phyloP scores from a whole-genome alignment of 352 stramenopile species.

The Globisporangium viniferum region DNA sequence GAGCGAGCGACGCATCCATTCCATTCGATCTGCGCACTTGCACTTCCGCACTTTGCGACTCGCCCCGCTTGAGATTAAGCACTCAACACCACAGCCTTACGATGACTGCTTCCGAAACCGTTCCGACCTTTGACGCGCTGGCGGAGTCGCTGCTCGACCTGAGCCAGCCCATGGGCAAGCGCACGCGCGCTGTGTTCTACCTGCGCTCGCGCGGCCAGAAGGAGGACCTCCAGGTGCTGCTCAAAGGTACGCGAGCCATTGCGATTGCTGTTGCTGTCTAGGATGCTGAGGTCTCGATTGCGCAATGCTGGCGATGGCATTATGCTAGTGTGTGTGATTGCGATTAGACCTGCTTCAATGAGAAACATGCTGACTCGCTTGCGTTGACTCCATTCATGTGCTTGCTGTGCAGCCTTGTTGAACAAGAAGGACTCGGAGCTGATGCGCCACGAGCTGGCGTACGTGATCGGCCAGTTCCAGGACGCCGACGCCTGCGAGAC shows the following conservation, averaged over 20 bases:
- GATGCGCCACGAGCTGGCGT: constrained; percentile 97
- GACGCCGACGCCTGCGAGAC: constrained; percentile 77
- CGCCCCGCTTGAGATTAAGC: neutral
- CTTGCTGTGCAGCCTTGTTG: constrained; percentile 42
- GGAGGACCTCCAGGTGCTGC: constrained; percentile 74
- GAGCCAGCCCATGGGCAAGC: constrained; percentile 82
- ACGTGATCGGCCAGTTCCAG: constrained; percentile 98
- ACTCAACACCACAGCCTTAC: neutral
- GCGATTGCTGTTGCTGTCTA: neutral
- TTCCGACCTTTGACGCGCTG: constrained; percentile 63
- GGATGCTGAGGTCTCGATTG: neutral
- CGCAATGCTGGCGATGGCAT: neutral
- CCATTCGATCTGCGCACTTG: neutral
- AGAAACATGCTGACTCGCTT: neutral
- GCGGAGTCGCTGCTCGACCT: constrained; percentile 69
- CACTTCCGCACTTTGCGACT: constrained; percentile 2
- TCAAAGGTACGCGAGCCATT: constrained; percentile 27
- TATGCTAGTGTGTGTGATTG: neutral
- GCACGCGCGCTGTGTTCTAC: constrained; percentile 92
- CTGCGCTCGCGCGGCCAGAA: constrained; percentile 78
- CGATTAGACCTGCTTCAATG: neutral
- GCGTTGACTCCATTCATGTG: neutral
- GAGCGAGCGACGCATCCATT: neutral
- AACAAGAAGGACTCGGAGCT: constrained; percentile 92
- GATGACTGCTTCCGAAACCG: constrained; percentile 24